Base-by-base conservation (phyloP, 208 protist species). In the Trypanosoma boissoni region DNA sequence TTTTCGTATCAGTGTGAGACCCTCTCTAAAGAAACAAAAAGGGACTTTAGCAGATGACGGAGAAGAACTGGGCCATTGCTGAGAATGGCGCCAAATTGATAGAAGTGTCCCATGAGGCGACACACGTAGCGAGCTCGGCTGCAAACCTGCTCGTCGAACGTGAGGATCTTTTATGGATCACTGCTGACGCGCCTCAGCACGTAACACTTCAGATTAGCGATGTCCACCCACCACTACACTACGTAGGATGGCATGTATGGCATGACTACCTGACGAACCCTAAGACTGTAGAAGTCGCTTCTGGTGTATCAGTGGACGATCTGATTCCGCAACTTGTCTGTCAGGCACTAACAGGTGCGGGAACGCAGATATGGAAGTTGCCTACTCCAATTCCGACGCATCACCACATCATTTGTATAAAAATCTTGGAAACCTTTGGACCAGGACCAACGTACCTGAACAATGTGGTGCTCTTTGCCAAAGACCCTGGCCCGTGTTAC, bases 221-320 rank as follows among this genome's bases (percentile, higher is more conserved):
- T 27, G 46, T 21, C 1, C 88, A 92, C 62, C 85, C 88, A 1
- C 76, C 80, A 1, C 70, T 95, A 46, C 70, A 52, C 20, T 95
- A 83, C 65, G 83, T 71, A 5, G 88, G 88, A 2, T 95, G 88
- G 86, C 74, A 92, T 32, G 88, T 95, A 14, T 91, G 83, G 83
- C 83, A 90, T 48, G 83, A 92, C 61, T 90, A 88, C 60, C 41
- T 83, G 16, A 92, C 83, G 4, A 95, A 95, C 74, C 85, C 86
- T 1, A 86, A 80, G 53, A 69, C 60, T 36, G 86, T 95, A 4
- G 83, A 92, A 55, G 67, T 95, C 1, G 75, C 80, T 1, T 83
- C 83, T 3, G 88, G 85, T 14, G 66, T 63, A 21, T 75, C 78
- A 0, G 10, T 31, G 3, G 59, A 83, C 12, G 45, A 68, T 27